phyloP scores from a whole-genome alignment of 305 asterid species.

The Coffea humblotiana region DNA sequence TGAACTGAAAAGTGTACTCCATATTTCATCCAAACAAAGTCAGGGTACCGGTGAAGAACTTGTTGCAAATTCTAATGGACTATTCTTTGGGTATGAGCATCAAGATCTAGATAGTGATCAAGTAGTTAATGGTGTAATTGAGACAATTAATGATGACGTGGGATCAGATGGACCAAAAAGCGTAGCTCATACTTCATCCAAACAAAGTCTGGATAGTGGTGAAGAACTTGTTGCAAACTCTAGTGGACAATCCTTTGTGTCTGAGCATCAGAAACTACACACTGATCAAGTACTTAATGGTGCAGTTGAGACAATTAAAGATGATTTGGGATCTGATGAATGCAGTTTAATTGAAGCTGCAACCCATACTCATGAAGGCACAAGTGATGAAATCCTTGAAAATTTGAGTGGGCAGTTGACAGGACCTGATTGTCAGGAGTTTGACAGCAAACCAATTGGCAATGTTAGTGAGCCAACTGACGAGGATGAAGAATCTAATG shows the following conservation, averaged over 20 bases:
- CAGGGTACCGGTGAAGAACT: slow-evolving; percentile 33
- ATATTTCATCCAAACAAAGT: slow-evolving; percentile 23
- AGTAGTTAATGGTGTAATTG: slow-evolving; percentile 20
- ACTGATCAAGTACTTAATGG: slow-evolving; percentile 24
- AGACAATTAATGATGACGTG: slow-evolving; percentile 20
- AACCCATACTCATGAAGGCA: slow-evolving; percentile 22
- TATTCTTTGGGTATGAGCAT: slow-evolving; percentile 30
- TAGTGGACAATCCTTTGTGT: slow-evolving; percentile 23
- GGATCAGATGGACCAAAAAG: slow-evolving; percentile 16
- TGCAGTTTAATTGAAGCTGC: slow-evolving; percentile 17
- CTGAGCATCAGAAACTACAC: slow-evolving; percentile 30
- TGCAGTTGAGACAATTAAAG: slow-evolving; percentile 19
- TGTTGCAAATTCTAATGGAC: slow-evolving; percentile 26
- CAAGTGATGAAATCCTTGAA: slow-evolving; percentile 23
- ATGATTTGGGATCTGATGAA: slow-evolving; percentile 23
- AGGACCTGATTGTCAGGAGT: slow-evolving; percentile 14
- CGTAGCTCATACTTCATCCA: slow-evolving; percentile 21
- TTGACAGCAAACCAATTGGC: slow-evolving; percentile 31
- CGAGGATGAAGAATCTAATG: slow-evolving; percentile 30
- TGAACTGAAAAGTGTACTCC: slow-evolving; percentile 20
- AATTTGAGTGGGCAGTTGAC: slow-evolving; percentile 15
- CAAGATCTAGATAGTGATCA: slow-evolving; percentile 30
- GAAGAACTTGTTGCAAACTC: slow-evolving; percentile 36
- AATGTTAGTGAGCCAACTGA: slow-evolving; percentile 21
- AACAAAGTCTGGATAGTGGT: slow-evolving; percentile 26